Evolutionary conservation across 2,329 filamentous ascomycete genomes (phyloP).

Genomic region (Cryphonectria naterciae): DNA sequence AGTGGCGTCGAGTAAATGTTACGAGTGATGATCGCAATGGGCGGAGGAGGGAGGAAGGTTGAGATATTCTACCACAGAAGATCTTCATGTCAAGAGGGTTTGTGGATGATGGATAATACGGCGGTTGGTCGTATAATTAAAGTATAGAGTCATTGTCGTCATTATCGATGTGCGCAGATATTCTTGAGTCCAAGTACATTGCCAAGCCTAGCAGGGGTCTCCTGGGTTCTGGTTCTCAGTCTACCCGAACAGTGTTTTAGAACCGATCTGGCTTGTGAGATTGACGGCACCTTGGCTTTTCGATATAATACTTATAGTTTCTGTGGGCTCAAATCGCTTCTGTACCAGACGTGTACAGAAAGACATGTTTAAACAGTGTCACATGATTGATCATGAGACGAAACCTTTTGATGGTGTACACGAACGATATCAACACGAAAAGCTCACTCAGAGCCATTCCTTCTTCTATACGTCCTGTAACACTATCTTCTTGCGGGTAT

Average conservation of each 20-base stretch:
- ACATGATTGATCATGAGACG: background rate
- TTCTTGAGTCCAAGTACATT: background rate
- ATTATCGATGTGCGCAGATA: no score
- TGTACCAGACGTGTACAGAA: no score
- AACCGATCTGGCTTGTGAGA: background rate
- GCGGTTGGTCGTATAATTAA: background rate
- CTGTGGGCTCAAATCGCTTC: no score
- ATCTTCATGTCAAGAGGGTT: background rate
- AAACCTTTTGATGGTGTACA: background rate
- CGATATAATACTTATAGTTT: no score
- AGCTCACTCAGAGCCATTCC: background rate
- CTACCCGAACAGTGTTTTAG: background rate
- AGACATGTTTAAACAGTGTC: background rate
- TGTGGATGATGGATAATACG: background rate
- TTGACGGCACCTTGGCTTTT: no score
- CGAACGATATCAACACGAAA: no score
- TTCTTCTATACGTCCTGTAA: background rate
- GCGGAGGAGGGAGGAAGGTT: background rate
- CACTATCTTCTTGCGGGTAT: background rate
- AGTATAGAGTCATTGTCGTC: background rate
- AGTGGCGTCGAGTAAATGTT: background rate
- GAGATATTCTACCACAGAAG: background rate
- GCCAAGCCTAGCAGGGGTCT: background rate
- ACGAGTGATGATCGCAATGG: background rate
- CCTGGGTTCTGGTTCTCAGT: background rate